A percentile compares a stretch with the other conserved stretches of the same genome.
These are phyloP conservation scores for Tuber melanosporum DNA, from an alignment of 495 filamentous ascomycete genomes.

Conservation along the genomic window DNA sequence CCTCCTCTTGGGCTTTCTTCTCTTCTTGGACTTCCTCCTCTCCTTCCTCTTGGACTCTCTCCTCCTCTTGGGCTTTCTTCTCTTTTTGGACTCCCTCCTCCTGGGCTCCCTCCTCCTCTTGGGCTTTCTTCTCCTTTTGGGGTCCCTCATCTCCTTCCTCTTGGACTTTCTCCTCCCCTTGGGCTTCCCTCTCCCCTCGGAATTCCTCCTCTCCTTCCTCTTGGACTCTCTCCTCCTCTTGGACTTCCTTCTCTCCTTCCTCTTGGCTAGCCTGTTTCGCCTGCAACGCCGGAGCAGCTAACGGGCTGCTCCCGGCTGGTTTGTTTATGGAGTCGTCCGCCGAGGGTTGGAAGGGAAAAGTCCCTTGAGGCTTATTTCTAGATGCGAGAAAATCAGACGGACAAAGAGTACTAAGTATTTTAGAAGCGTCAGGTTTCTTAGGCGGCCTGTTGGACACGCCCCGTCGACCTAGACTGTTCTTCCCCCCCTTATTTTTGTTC, in stretches of 20 bases:
- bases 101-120: conserved; percentile 44
- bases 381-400: background rate
- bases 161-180: conserved; percentile 42
- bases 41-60: conserved; percentile 45
- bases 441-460: conserved; percentile 23
- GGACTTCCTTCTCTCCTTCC: conserved; percentile 44
- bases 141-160: conserved; percentile 44
- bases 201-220: conserved; percentile 54
- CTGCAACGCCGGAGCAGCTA: conserved; percentile 30
- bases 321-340: conserved; percentile 1
- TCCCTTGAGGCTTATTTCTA: background rate
- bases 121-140: conserved; percentile 44
- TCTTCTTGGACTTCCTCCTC: conserved; percentile 48
- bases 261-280: conserved; percentile 42
- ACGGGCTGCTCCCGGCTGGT: conserved; percentile 24
- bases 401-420: conserved; percentile 14
- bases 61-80: conserved; percentile 45
- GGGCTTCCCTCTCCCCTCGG: conserved; percentile 32
- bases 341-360: background rate
- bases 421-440: conserved; percentile 14
- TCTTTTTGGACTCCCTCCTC: conserved; percentile 43
- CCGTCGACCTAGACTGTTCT: conserved; percentile 15
- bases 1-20: conserved; percentile 44
- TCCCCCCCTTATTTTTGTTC: conserved; percentile 21
- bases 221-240: conserved; percentile 43